phyloP scores from a whole-genome alignment of 805 yeast species.

The Candida koratica region DNA sequence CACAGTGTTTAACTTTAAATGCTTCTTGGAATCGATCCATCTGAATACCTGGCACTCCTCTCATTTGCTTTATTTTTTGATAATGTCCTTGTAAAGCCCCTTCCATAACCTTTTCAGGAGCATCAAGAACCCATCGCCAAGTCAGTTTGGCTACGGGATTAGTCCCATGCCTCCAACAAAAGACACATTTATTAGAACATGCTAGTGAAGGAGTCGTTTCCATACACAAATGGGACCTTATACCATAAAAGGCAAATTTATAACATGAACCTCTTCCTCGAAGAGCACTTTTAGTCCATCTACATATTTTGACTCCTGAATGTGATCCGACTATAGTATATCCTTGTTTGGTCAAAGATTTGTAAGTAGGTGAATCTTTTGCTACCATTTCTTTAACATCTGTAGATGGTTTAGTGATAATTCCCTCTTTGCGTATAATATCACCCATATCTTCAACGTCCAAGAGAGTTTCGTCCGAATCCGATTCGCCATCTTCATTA shows the following conservation, averaged over 20 bases:
- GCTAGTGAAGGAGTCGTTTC: conserved; percentile 92
- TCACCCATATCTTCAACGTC: conserved; percentile 90
- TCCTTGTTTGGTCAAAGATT: conserved; percentile 87
- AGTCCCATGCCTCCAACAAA: conserved; percentile 97
- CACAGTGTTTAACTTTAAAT: conserved; percentile 85
- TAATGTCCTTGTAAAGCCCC: conserved; percentile 90
- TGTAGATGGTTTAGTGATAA: conserved; percentile 11
- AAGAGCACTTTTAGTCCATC: conserved; percentile 94
- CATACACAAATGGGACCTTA: conserved; percentile 88
- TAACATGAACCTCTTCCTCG: conserved; percentile 94
- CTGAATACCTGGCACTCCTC: conserved; percentile 93
- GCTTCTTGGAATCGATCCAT: conserved; percentile 90
- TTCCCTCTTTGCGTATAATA: conserved; percentile 41
- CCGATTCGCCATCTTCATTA: conserved; percentile 31
- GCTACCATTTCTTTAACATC: conserved; percentile 80
- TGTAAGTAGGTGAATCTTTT: conserved; percentile 81
- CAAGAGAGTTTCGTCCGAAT: conserved; percentile 45
- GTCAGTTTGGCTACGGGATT: conserved; percentile 88
- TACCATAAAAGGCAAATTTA: conserved; percentile 89
- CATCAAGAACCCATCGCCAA: conserved; percentile 95
- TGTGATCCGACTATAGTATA: conserved; percentile 91
- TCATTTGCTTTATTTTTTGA: conserved; percentile 86
- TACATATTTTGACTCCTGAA: conserved; percentile 90
- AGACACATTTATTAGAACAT: conserved; percentile 92
- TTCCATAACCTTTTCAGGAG: conserved; percentile 75